Evolutionary conservation across 2,329 filamentous ascomycete genomes (phyloP), one percentile per base, ranked within the genome.

Genomic region (Exophiala phaeomuriformis): DNA sequence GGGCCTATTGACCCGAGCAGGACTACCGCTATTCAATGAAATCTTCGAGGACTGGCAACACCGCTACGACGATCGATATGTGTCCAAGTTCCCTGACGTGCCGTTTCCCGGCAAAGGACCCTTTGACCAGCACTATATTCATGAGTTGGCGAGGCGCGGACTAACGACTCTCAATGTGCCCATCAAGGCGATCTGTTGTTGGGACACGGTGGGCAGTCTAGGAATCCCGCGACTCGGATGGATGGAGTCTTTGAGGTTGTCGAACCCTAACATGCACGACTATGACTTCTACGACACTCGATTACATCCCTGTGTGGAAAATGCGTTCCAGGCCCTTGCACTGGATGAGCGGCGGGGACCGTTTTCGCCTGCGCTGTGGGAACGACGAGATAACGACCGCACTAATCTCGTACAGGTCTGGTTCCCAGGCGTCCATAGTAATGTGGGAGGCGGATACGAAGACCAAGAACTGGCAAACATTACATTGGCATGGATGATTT

Each of bases 401-500:
- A 65, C 66, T 57, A 66, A 68, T 9, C 64, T 75, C 2, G 70
- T 70, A 44, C 74, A 76, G 66, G 67, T 69, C 43, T 77, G 72
- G 73, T 75, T 75, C 60, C 72, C 72, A 1, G 74, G 74, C 41
- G 68, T 70, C 5, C 75, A 78, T 63, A 68, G 69, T 27, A 77
- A 77, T 58, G 65, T 76, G 31, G 75, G 75, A 40, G 71, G 71
- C 2, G 72, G 73, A 3, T 75, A 75, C 55, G 68, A 69, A 41
- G 74, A 77, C 58, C 70, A 74, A 57, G 71, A 74, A 43, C 67
- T 77, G 33, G 70, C 74, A 6, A 74, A 77, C 58, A 69, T 77
- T 43, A 70, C 71, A 19, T 65, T 77, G 10, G 73, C 74, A 1
- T 77, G 74, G 75, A 77, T 77, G 75, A 75, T 77, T 66, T 65